Evolutionary conservation across 345 rosid species (phyloP), one percentile per base, ranked within the genome.

Genomic region (Murraya koenigii): DNA sequence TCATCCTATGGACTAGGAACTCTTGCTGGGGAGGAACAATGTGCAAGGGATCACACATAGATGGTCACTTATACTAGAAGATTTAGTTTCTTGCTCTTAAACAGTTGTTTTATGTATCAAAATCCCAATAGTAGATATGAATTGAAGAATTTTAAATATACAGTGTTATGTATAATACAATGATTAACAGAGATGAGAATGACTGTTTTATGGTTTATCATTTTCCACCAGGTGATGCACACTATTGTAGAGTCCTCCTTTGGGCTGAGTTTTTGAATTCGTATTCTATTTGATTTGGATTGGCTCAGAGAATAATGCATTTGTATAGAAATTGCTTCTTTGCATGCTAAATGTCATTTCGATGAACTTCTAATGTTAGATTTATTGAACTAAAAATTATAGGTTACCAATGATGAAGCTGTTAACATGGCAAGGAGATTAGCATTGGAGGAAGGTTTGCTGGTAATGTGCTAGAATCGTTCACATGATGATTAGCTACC

Each of bases 381-480:
- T 69, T 54, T 26, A 68, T 56, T 67, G 32, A 62, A 69, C 14
- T 19, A 2, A 71, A 77, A 74, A 30, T 13, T 88, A 80, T 75
- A 92, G 98, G 91, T 94, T 63, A 88, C 94, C 75, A 92, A 81
- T 77, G 92, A 81, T 64, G 98, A 91, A 85, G 96, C 99, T 47
- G 85, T 95, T 81, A 92, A 90, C 81, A 91, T 93, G 97, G 96
- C 97, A 14, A 92, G 98, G 86, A 91, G 89, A 82, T 79, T 95
- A 80, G 97, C 97, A 20, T 80, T 90, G 84, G 96, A 93, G 78
- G 99, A 95, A 87, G 99, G 98, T 22, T 85, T 95, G 72, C 91
- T 93, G 98, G 99, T 93, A 93, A 82, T 73, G 14, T 78, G 32
- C 54, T 56, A 59, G 32, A 10, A 65, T 32, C n/a, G 81, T 80